phyloP scores from a whole-genome alignment of 352 stramenopile genomes.

The Globisporangium nunn region DNA sequence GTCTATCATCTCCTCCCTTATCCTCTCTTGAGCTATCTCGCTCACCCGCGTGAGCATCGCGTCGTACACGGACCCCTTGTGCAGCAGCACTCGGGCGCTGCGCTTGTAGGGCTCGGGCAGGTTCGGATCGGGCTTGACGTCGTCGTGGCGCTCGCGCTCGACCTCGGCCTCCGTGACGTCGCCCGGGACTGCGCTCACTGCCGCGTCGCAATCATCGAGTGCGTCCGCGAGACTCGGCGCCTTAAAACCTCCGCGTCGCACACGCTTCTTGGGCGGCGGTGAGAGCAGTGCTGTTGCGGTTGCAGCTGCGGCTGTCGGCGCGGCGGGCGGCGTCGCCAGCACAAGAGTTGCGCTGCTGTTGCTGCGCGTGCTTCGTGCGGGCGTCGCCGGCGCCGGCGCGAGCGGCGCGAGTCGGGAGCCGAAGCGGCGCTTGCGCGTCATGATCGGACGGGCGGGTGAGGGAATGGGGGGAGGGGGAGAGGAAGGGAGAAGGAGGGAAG shows the following conservation, averaged over 20 bases:
- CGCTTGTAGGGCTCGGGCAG: constrained; percentile 34
- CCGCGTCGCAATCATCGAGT: constrained; percentile 8
- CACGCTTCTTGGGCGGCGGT: constrained; percentile 43
- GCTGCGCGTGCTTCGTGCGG: constrained; percentile 4
- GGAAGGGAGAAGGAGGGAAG: not conserved
- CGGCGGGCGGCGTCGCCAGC: not conserved
- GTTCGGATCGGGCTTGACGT: constrained; percentile 48
- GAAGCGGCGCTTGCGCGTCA: constrained; percentile 17
- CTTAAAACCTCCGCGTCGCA: constrained; percentile 31
- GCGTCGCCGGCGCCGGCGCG: not conserved
- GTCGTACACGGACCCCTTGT: constrained; percentile 39
- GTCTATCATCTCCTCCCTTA: too few species aligned
- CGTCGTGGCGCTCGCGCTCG: constrained; percentile 5
- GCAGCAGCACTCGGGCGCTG: constrained; percentile 27
- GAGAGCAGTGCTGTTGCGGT: constrained; percentile 26
- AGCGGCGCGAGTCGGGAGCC: not conserved
- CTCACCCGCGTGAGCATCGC: constrained; percentile 55
- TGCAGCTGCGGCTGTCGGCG: not conserved
- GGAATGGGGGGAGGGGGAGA: not conserved
- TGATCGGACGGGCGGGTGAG: not conserved
- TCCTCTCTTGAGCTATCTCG: not conserved
- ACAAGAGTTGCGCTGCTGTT: not conserved
- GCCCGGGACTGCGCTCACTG: constrained; percentile 3
- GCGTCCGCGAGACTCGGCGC: constrained; percentile 27
- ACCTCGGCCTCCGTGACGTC: not conserved